These are phyloP conservation scores for Prunus campanulata DNA, from an alignment of 306 rosid species.

Conservation along the genomic window DNA sequence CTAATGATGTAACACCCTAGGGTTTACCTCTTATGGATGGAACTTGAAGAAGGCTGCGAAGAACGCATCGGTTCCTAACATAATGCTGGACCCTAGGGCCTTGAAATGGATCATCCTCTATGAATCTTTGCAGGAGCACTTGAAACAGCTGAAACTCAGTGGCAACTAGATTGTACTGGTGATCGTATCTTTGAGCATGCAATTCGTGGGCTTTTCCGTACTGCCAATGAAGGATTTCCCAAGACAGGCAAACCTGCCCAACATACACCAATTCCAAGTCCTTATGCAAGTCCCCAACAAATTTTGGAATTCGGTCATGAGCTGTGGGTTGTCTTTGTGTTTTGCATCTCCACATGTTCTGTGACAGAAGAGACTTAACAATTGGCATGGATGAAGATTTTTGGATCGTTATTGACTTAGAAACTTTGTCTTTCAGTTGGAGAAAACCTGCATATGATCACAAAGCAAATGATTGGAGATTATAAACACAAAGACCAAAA, in stretches of 20 bases:
- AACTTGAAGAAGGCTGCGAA: conserved; percentile 72
- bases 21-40: conserved; percentile 64
- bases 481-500: too few species aligned
- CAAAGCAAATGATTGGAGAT: too few species aligned
- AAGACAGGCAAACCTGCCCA: conserved; percentile 90
- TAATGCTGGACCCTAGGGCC: conserved; percentile 76
- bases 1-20: neutral
- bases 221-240: conserved; percentile 92
- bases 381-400: conserved; percentile 31
- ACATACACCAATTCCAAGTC: conserved; percentile 84
- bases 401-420: conserved; percentile 35
- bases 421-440: conserved; percentile 56
- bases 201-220: conserved; percentile 54
- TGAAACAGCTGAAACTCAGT: conserved; percentile 83
- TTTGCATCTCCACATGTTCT: conserved; percentile 54
- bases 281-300: conserved; percentile 42
- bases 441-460: conserved; percentile 54
- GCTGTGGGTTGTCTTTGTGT: conserved; percentile 25
- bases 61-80: conserved; percentile 54
- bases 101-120: conserved; percentile 76
- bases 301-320: conserved; percentile 53
- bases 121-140: conserved; percentile 70
- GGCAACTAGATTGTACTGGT: conserved; percentile 60
- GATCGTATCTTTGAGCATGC: conserved; percentile 36
- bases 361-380: conserved; percentile 47